Conservation (phyloP, 2,329 filamentous ascomycete species). For the Fusarium veterinarium region DNA sequence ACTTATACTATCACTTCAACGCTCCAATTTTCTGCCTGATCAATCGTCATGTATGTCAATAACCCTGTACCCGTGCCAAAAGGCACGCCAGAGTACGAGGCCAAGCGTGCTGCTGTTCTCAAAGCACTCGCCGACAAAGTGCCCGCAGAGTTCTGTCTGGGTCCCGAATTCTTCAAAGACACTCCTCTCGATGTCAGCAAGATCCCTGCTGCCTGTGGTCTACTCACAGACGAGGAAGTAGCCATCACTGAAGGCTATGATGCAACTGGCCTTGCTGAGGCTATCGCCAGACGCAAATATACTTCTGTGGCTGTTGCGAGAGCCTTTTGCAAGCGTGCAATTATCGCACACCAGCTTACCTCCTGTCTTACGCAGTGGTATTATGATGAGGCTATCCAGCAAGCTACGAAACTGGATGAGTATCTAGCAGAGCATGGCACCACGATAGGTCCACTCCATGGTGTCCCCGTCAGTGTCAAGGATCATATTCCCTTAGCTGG, state of each 20-base stretch:
- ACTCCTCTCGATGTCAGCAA: not conserved
- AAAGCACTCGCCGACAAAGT: not conserved
- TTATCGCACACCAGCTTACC: not conserved
- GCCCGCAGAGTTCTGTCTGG: not conserved
- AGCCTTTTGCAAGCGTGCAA: not conserved
- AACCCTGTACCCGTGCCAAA: not conserved
- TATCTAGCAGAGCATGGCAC: not conserved
- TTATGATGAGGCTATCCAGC: not conserved
- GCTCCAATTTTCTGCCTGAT: fast-evolving
- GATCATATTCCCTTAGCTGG: not conserved
- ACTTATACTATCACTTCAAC: not conserved
- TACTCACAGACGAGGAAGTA: not conserved
- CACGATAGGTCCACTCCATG: not conserved
- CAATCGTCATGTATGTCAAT: not conserved
- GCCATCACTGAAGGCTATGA: not conserved
- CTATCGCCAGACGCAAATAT: not conserved
- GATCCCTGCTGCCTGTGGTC: not conserved
- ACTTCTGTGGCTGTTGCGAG: not conserved
- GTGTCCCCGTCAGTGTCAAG: not conserved
- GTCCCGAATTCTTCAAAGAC: not conserved
- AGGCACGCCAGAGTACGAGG: not conserved
- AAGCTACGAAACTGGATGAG: not conserved
- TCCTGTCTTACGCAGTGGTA: not conserved
- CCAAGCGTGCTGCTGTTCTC: not conserved
- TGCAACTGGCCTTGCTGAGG: not conserved